Base-by-base conservation (phyloP, 2,329 filamentous ascomycete genomes). In the Kalmusia sp. region DNA sequence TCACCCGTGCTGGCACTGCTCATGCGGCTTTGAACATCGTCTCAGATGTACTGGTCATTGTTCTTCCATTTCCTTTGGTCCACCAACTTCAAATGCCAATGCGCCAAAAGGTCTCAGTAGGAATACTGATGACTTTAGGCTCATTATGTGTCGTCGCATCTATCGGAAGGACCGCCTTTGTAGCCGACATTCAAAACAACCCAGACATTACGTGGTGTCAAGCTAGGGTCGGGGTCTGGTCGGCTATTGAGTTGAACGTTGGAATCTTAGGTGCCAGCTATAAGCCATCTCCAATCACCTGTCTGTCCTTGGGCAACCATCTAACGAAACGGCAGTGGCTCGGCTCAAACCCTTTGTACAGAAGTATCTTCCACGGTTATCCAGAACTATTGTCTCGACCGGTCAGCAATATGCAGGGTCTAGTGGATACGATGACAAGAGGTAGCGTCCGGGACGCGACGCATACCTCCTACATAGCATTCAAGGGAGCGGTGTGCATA, bases 1-100 rank as follows among this genome's bases (percentile, higher is more conserved):
- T 39, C 21, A 39, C 37, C 4, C 6, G 25, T 14, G 37, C 37
- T 39, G 37, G 37, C 7, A 39, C 37, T 24, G 37, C 19, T 25
- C 39, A 41, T 30, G 39, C 39, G n/a, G 39, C 24, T 5, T 41
- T 41, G 39, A 41, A 41, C 39, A 41, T 41, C 15, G 21, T 41
- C 3, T 41, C 24, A 19, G 39, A 41, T 15, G 39, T 30, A 17
- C 7, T 30, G n/a, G 39, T 41, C n/a, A 41, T 41, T 17, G 2
- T 19, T 28, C 15, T 41, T n/a, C 39, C 39, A 30, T 19, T 41
- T 19, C 39, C 39, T 19, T 30, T 41, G 24, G 39, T 41, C 25
- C 25, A 41, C 25, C 39, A 41, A 41, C 39, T 41, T 30, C 39
- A 41, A 25, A 41, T 41, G 39, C 39, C 24, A 30, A 28, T 9